Evolutionary conservation across 2,329 filamentous ascomycete species (phyloP), one percentile per base, ranked within the genome.

Genomic region (Amauroascus verrucosus): DNA sequence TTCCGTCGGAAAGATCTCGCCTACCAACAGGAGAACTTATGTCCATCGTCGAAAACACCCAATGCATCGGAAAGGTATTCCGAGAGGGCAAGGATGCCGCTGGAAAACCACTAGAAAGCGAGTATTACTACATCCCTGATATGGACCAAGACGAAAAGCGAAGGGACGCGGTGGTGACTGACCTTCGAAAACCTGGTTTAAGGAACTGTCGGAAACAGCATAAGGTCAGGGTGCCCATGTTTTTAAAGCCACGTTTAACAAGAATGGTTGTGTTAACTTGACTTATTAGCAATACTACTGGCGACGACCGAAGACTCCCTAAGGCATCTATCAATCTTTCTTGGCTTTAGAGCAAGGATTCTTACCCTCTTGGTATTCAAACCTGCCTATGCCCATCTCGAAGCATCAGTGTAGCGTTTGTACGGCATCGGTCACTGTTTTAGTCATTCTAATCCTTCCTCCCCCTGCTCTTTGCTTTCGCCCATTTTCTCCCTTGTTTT

Each of bases 61-160:
- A 79, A 7, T 95, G 88, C 65, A 83, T 97, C 58, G 93, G 93
- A 45, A 85, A 93, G 67, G 95, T 98, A 62, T 77, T 79, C 49
- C 84, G 93, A 37, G 84, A 91, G 67, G 93, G 93, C 65, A 98
- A 97, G 70, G 93, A 98, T 66, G 93, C 93, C 4, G 91, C 93
- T 0, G 93, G 93, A 60, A 93, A 96, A 73, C 74, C 84, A 6
- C 79, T 98, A 0, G 91, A 98, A 75, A 94, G 87, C 74, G 90
- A 98, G 69, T 97, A 94, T 68, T 97, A 97, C 71, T 98, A 98
- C 65, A 77, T 96, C 6, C 86, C 90, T 0, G 91, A 97, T 68
- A 78, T 82, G 63, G 93, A 98, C 65, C 75, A 78, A 1, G 89
- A 97, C 65, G 79, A 83, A 58, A 81, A 85, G 65, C 81, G 91